phyloP scores from a whole-genome alignment of 2,329 filamentous ascomycete genomes.

The Blastomyces parvus region DNA sequence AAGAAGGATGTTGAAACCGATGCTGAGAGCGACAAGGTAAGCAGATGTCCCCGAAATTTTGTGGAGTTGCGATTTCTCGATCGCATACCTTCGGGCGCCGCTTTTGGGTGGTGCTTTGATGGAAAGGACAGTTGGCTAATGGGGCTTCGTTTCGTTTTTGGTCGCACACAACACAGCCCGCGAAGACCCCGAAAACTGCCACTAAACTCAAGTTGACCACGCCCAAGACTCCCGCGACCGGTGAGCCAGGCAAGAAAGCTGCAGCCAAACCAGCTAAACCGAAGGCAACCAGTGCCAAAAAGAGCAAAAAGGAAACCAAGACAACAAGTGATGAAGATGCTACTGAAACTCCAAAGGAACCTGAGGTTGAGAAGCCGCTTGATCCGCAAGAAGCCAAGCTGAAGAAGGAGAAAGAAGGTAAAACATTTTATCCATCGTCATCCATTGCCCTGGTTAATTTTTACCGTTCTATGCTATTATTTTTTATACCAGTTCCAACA shows the following conservation, averaged over 20 bases:
- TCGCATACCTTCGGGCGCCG: not conserved
- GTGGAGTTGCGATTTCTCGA: not conserved
- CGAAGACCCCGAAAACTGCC: slow-evolving; percentile 55
- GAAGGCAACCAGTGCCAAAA: slow-evolving; percentile 49
- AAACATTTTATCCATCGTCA: slow-evolving; percentile 17
- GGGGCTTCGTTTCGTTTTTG: slow-evolving; percentile 10
- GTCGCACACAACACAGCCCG: slow-evolving; percentile 38
- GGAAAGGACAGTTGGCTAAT: slow-evolving; percentile 10
- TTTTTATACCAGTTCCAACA: not conserved
- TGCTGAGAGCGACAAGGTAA: slow-evolving; percentile 62
- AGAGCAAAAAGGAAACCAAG: slow-evolving; percentile 42
- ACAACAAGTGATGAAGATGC: slow-evolving; percentile 46
- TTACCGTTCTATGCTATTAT: not conserved
- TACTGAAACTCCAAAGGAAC: slow-evolving; percentile 40
- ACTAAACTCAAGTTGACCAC: slow-evolving; percentile 45
- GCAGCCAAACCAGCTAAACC: slow-evolving; percentile 48
- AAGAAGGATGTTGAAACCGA: slow-evolving; percentile 60
- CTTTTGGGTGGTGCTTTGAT: slow-evolving; percentile 8
- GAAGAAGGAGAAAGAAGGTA: slow-evolving; percentile 51
- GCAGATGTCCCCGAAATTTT: slow-evolving; percentile 18
- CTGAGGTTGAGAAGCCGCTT: slow-evolving; percentile 44
- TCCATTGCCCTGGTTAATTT: not conserved
- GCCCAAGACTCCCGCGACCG: slow-evolving; percentile 48
- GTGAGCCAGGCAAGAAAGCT: slow-evolving; percentile 37
- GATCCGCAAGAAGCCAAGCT: slow-evolving; percentile 47